Percentiles rank a stretch among this genome's conserved stretches.
Conservation (phyloP, 1,284 basidiomycete genomes). For the Schizopora paradoxa region DNA sequence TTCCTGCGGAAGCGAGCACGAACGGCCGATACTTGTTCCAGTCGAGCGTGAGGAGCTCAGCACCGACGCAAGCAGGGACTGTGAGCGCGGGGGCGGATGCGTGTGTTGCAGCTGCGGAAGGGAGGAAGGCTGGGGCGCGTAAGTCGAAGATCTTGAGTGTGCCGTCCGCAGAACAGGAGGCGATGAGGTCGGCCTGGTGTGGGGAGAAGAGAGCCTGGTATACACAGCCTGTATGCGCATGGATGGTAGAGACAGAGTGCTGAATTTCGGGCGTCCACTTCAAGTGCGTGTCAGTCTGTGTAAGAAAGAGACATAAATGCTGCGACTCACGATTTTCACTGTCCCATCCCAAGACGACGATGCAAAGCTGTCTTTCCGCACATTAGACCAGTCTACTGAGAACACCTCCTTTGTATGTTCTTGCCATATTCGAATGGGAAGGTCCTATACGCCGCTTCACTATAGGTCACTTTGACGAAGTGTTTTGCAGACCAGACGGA, state of each 20-base stretch:
- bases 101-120: constrained; percentile 17
- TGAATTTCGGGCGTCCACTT: constrained; percentile 87
- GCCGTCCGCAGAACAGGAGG: constrained; percentile 84
- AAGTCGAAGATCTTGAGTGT: constrained; percentile 79
- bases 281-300: too few relatives aligned
- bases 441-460: constrained; percentile 52
- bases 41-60: constrained; percentile 74
- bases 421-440: constrained; percentile 88
- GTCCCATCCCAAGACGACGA: constrained; percentile 92
- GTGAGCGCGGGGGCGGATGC: constrained; percentile 15
- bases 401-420: constrained; percentile 93
- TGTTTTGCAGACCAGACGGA: constrained; percentile 29
- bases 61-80: constrained; percentile 29
- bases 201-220: constrained; percentile 92
- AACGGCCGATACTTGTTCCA: constrained; percentile 92
- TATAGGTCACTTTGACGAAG: constrained; percentile 21
- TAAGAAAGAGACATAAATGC: not conserved
- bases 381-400: constrained; percentile 96
- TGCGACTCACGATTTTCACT: constrained; percentile 72
- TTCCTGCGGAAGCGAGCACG: constrained; percentile 73
- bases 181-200: constrained; percentile 76
- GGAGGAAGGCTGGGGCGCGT: constrained; percentile 45
- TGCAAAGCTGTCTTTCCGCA: constrained; percentile 86
- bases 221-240: constrained; percentile 79
- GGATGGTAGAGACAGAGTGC: constrained; percentile 74